Evolutionary conservation across 2,329 filamentous ascomycete species (phyloP).

Genomic region (Paradendryphiella salina): DNA sequence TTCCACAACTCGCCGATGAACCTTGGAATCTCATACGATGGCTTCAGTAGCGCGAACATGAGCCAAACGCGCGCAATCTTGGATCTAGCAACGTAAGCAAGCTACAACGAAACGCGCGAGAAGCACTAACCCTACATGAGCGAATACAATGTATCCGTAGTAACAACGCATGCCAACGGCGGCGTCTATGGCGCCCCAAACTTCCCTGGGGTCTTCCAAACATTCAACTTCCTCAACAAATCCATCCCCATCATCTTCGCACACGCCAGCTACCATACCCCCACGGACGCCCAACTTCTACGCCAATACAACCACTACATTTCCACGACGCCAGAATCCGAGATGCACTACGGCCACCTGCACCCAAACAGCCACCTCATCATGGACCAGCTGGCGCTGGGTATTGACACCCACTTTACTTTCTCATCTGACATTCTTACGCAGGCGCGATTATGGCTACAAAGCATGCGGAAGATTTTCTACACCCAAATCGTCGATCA

Average conservation of each 20-base stretch:
- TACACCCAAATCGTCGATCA: constrained; percentile 48
- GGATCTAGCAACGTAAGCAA: constrained; percentile 5
- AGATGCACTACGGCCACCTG: constrained; percentile 62
- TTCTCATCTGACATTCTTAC: constrained; percentile 52
- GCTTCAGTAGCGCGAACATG: constrained; percentile 5
- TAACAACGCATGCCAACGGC: constrained; percentile 48
- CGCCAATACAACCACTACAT: constrained; percentile 57
- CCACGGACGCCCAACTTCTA: constrained; percentile 49
- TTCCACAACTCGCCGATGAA: constrained; percentile 3
- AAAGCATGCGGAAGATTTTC: constrained; percentile 49
- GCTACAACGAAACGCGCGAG: background rate
- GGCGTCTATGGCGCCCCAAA: constrained; percentile 16
- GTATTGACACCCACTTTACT: constrained; percentile 60
- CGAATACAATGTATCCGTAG: constrained; percentile 34
- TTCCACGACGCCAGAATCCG: constrained; percentile 62
- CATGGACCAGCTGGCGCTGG: constrained; percentile 58
- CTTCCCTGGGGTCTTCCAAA: constrained; percentile 35
- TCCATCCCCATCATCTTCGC: constrained; percentile 57
- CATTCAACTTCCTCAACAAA: constrained; percentile 45
- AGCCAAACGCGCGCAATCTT: constrained; percentile 7
- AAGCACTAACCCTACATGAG: background rate
- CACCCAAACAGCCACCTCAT: constrained; percentile 52
- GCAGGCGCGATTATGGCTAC: constrained; percentile 61
- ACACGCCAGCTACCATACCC: constrained; percentile 54
- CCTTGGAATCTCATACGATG: constrained; percentile 11